phyloP scores from a whole-genome alignment of 352 stramenopile species.

The Phytophthora boehmeriae region DNA sequence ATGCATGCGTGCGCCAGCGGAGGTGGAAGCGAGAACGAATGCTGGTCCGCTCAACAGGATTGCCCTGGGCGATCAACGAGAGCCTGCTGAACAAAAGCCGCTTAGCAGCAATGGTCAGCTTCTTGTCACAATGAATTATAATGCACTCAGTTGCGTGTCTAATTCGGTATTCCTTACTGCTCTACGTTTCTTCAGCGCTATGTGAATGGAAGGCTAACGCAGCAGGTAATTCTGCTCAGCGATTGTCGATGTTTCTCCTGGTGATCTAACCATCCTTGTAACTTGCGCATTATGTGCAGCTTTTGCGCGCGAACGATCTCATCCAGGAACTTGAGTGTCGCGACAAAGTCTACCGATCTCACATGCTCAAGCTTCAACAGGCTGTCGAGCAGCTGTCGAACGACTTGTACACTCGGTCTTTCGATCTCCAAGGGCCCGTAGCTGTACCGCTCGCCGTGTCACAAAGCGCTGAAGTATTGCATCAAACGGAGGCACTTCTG shows the following conservation, averaged over 20 bases:
- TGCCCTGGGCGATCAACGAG: conserved; percentile 34
- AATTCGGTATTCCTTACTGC: conserved; percentile 9
- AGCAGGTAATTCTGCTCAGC: conserved; percentile 44
- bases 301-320: conserved; percentile 51
- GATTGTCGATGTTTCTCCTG: background rate
- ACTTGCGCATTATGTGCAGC: conserved; percentile 13
- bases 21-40: conserved; percentile 66
- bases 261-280: too few relatives aligned
- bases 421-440: conserved; percentile 25
- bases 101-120: conserved; percentile 42
- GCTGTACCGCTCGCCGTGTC: conserved; percentile 29
- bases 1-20: conserved; percentile 50
- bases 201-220: conserved; percentile 64
- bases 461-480: conserved; percentile 59
- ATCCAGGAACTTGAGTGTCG: conserved; percentile 57
- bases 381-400: conserved; percentile 32
- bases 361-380: conserved; percentile 48
- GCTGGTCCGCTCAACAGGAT: conserved; percentile 39
- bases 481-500: conserved; percentile 59
- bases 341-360: conserved; percentile 49
- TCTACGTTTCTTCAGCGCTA: conserved; percentile 36
- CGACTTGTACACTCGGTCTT: conserved; percentile 24
- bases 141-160: conserved; percentile 2
- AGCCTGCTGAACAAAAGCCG: conserved; percentile 40
- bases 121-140: background rate